A percentile compares a stretch with the other conserved stretches of the same genome.
Evolutionary conservation across 331 rosid genomes (phyloP).

Genomic region (Quercus phellos): DNA sequence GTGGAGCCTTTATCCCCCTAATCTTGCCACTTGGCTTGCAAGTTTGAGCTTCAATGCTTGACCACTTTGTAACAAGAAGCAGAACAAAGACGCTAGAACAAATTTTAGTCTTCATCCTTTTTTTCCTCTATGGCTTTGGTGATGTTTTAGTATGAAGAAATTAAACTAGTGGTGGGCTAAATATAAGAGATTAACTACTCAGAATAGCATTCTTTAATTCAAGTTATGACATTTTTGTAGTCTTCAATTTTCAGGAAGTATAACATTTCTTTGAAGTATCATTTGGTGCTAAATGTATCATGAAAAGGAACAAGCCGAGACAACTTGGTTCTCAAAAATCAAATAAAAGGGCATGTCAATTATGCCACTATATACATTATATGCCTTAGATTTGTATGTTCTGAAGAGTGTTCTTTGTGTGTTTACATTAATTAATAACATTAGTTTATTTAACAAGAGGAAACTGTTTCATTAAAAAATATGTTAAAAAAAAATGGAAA

Average conservation of each 20-base stretch:
- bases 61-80: not conserved
- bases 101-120: constrained; percentile 12
- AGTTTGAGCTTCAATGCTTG: not conserved
- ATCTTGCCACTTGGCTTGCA: constrained; percentile 15
- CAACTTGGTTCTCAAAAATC: too few relatives aligned
- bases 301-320: too few relatives aligned
- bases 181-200: not conserved
- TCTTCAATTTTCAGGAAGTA: not conserved
- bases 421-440: too few relatives aligned
- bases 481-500: too few relatives aligned
- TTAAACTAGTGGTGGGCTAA: not conserved
- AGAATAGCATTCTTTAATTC: too few relatives aligned
- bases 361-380: too few relatives aligned
- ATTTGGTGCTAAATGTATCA: too few relatives aligned
- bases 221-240: not conserved
- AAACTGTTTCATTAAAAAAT: too few relatives aligned
- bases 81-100: not conserved
- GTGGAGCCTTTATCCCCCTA: not conserved
- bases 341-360: too few relatives aligned
- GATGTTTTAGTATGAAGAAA: not conserved
- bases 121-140: not conserved
- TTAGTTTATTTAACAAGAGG: too few relatives aligned
- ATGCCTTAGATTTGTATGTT: too few relatives aligned
- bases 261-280: not conserved
- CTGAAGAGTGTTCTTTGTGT: too few relatives aligned